Percentiles rank a stretch among this genome's conserved stretches.
Evolutionary conservation across 2,329 filamentous ascomycete genomes (phyloP).

Genomic region (Boeremia exigua): DNA sequence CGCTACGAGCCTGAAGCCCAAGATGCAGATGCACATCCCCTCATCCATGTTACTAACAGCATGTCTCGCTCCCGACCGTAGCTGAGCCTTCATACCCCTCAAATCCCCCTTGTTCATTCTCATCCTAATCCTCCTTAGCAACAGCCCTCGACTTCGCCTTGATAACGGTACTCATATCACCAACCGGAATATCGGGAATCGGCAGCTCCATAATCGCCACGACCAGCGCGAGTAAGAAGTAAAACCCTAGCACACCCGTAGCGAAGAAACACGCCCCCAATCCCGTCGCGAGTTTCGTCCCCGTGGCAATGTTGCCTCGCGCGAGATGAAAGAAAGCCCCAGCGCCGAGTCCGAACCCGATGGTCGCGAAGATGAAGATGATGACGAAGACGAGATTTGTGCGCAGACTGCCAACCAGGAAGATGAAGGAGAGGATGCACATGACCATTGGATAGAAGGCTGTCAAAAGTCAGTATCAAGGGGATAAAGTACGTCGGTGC

Average conservation of each 20-base stretch:
- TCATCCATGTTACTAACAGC: background rate
- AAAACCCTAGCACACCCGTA: conserved; percentile 19
- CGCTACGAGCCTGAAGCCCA: background rate
- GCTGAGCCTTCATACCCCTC: background rate
- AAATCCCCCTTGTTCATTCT: background rate
- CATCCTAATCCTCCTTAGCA: conserved; percentile 18
- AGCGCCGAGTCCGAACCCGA: conserved; percentile 23
- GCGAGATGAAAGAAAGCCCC: conserved; percentile 23
- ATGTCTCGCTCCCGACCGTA: background rate
- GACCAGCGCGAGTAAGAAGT: conserved; percentile 19
- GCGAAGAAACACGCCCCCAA: conserved; percentile 25
- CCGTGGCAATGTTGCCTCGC: conserved; percentile 8
- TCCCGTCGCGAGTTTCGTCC: conserved; percentile 12
- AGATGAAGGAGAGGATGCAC: conserved; percentile 24
- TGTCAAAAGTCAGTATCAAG: background rate
- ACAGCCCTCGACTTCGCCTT: conserved; percentile 14
- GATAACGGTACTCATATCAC: conserved; percentile 23
- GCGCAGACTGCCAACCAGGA: conserved; percentile 23
- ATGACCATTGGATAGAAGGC: conserved; percentile 24
- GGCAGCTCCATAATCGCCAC: conserved; percentile 27
- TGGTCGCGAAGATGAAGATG: conserved; percentile 23
- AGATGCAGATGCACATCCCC: background rate
- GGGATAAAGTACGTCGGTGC: background rate
- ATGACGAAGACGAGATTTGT: conserved; percentile 24
- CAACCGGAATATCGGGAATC: conserved; percentile 18